Base-by-base conservation (phyloP, 805 yeast genomes). In the Metschnikowia shivogae region DNA sequence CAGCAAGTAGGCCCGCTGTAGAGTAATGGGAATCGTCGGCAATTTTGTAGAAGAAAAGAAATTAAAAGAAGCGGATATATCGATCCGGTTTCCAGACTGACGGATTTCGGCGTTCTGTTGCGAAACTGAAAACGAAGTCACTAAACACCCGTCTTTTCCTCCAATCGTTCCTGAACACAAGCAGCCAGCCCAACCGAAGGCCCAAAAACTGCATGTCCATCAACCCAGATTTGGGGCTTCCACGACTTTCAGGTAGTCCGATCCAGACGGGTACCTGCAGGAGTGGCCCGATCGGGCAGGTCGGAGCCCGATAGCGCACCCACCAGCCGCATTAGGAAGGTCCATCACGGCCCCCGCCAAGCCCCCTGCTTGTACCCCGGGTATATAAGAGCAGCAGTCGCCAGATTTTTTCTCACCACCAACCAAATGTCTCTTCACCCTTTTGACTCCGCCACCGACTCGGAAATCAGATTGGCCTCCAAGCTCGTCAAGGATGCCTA, bases 401-500 rank as follows among this genome's bases (percentile, higher is more conserved):
- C n/a, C 36, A 1, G 38, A 8, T n/a, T 28, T 28, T 17, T 22
- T 20, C 14, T 10, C 24, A 9, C 5, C 17, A 6, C 6, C 28
- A 31, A 13, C 22, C 39, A 27, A 28, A 51, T 49, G 50, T 37
- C 52, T 14, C 38, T 60, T 35, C 85, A 81, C 60, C 85, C 84
- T 37, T 81, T 80, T 60, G 85, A 79, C 59, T 67, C 81, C 20
- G 76, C 76, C 53, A 70, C 75, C 37, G 86, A 81, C 53, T 72
- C 63, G 40, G 89, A 82, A 67, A 65, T 81, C 57, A 70, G 74
- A 61, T 62, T 73, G 50, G 77, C 86, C 35, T 58, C 82, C 42
- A 79, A 80, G 63, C 72, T 82, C 48, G 67, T 82, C 64, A 82
- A 82, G 66, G 84, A 78, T 59, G 59, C 76, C 43, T 65, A 77